Base-by-base conservation (phyloP, 106 monocot species). In the Alisma plantagoaquatica region DNA sequence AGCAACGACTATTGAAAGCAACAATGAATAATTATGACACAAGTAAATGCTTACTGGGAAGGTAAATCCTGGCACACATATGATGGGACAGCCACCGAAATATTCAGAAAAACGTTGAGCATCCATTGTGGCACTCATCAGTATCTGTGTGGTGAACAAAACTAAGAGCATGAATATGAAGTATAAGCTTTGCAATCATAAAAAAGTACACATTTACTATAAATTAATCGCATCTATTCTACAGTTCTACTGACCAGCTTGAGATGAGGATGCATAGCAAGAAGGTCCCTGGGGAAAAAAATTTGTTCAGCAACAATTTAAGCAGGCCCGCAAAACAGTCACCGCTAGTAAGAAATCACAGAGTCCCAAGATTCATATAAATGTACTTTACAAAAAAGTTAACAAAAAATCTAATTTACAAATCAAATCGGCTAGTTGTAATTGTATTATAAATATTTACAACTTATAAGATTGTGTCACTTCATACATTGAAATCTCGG, bases 71-170 rank as follows among this genome's bases (percentile, higher is more conserved):
- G 98, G 98, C 28, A 98, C 85, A 52, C 73, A 62, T 60, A 98
- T 79, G 49, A 90, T 54, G 24, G 98, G 76, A 29, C 98, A 98
- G 48, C 85, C 81, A 72, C 56, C 59, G 38, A 98, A 98, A 62
- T 98, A 90, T 22, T 82, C 60, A 21, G 85, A 98, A 70, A 98
- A 98, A 26, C 82, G 62, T 45, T 86, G 90, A 42, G 85, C 78
- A 64, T 98, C 98, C 49, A 98, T 71, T 20, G 98, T 98, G 10
- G 98, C 98, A 72, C 98, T 98, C 98, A 98, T 98, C 24, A 98
- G 85, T 48, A 98, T 71, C 98, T 98, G 73, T 54, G 25, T 15
- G 47, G 35, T 7, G 14, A 38, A 10, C 65, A 44, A 30, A 43
- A 54, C 9, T 23, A 31, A 16, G 4, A 52, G n/a, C 35, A 3